These are phyloP conservation scores for Kodamaea lidongshanica DNA, from an alignment of 805 yeast species.

Conservation along the genomic window DNA sequence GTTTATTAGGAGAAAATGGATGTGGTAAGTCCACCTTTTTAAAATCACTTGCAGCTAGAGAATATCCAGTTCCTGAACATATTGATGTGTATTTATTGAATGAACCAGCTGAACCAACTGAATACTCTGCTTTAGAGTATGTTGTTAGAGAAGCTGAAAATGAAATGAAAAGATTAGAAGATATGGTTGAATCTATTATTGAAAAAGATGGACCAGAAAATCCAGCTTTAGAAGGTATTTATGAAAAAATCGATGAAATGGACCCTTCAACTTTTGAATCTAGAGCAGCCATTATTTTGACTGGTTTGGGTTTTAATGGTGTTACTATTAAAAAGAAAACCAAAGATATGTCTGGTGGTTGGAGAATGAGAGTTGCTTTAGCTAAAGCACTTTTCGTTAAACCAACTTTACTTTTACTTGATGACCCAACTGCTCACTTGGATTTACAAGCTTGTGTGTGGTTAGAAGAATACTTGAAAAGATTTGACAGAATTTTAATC, in stretches of 20 bases:
- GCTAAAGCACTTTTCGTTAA: constrained; percentile 97
- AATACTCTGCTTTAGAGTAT: constrained; percentile 86
- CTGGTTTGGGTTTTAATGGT: constrained; percentile 94
- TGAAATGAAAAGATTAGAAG: constrained; percentile 87
- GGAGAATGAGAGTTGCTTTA: constrained; percentile 99
- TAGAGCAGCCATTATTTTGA: constrained; percentile 90
- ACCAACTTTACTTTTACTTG: constrained; percentile 89
- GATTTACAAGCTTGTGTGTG: constrained; percentile 99
- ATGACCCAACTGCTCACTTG: constrained; percentile 99
- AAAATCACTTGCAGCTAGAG: constrained; percentile 91
- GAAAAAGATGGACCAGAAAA: constrained; percentile 94
- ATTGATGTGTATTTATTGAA: constrained; percentile 90
- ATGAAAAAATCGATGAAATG: constrained; percentile 93
- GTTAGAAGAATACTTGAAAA: constrained; percentile 95
- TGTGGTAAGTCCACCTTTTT: constrained; percentile 97
- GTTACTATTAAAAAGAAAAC: constrained; percentile 87
- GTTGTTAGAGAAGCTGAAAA: constrained; percentile 95
- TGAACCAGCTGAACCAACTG: constrained; percentile 96
- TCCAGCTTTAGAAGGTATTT: constrained; percentile 74
- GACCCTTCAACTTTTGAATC: constrained; percentile 95
- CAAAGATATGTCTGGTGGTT: constrained; percentile 99
- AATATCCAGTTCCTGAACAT: constrained; percentile 87
- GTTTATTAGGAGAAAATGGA: constrained; percentile 96
- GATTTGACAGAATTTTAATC: constrained; percentile 88
- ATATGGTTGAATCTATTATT: constrained; percentile 80